Evolutionary conservation across 2,329 filamentous ascomycete genomes (phyloP).

Genomic region (Penicillium frequentans): DNA sequence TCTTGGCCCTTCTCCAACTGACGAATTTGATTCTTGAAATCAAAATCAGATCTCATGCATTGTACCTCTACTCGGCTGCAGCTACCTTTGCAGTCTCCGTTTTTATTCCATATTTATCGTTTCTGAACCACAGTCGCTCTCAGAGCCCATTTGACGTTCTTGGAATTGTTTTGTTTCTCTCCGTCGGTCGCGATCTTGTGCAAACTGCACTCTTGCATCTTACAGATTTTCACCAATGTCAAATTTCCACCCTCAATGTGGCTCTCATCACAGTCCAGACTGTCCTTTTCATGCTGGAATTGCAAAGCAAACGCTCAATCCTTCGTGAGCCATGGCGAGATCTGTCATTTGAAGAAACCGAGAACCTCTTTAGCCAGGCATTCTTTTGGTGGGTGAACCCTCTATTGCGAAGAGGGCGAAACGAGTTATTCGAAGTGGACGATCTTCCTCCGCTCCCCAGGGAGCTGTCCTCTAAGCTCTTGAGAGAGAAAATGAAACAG

Average conservation of each 20-base stretch:
- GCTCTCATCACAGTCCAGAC: background rate
- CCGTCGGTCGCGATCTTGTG: background rate
- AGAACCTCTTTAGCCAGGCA: background rate
- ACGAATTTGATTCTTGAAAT: background rate
- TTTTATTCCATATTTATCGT: background rate
- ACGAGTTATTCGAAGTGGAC: background rate
- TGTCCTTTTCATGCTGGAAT: background rate
- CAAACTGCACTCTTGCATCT: background rate
- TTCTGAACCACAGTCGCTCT: background rate
- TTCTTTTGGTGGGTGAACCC: background rate
- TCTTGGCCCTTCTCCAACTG: background rate
- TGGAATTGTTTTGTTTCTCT: background rate
- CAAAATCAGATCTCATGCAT: background rate
- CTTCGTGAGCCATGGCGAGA: background rate
- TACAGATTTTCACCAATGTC: background rate
- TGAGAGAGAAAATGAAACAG: too few species aligned
- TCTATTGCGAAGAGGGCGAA: background rate
- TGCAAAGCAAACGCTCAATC: background rate
- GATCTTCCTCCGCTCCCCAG: too few species aligned
- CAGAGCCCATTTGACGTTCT: background rate
- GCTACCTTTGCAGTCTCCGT: background rate
- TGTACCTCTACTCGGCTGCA: background rate
- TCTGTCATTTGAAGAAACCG: background rate
- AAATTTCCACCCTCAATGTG: background rate
- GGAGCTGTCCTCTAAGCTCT: too few species aligned